Conservation (phyloP, 352 stramenopile genomes). For the Thalassiosira hispida region DNA sequence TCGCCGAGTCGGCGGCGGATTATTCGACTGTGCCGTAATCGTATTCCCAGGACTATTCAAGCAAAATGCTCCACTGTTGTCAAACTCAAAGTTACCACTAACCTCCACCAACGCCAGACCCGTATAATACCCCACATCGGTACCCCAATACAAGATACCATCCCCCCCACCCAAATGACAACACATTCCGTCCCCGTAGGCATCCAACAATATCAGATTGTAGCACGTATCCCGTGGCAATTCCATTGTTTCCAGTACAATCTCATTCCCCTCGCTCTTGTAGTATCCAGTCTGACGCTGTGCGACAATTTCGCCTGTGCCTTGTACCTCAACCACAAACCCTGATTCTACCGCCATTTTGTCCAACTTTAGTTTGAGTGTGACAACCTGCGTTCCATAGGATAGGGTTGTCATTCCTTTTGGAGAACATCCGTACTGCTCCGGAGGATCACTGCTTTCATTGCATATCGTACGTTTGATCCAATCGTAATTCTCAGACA, state of each 20-base stretch:
- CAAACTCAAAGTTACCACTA: slow-evolving; percentile 36
- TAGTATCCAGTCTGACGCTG: slow-evolving; percentile 44
- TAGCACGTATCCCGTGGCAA: slow-evolving; percentile 34
- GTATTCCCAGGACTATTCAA: not conserved
- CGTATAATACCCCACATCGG: slow-evolving; percentile 33
- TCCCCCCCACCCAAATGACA: slow-evolving; percentile 41
- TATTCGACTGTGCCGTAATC: not conserved
- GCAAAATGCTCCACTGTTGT: slow-evolving; percentile 34
- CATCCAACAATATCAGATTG: slow-evolving; percentile 38
- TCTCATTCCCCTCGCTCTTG: slow-evolving; percentile 27
- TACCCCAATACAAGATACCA: slow-evolving; percentile 26
- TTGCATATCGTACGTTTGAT: slow-evolving; percentile 54
- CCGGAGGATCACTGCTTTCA: slow-evolving; percentile 46
- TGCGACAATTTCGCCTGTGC: slow-evolving; percentile 17
- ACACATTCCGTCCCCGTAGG: slow-evolving; percentile 44
- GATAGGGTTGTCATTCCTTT: no score
- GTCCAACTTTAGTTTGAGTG: slow-evolving; percentile 46
- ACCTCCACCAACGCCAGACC: slow-evolving; percentile 36
- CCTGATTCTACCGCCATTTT: slow-evolving; percentile 37
- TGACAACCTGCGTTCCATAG: slow-evolving; percentile 23
- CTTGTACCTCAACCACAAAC: slow-evolving; percentile 26
- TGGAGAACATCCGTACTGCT: slow-evolving; percentile 18
- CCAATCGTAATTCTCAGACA: slow-evolving; percentile 50
- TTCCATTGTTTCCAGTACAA: slow-evolving; percentile 32
- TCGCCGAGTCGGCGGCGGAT: not conserved